Evolutionary conservation across 306 rosid species (phyloP).

Genomic region (Oemleria cerasiformis): DNA sequence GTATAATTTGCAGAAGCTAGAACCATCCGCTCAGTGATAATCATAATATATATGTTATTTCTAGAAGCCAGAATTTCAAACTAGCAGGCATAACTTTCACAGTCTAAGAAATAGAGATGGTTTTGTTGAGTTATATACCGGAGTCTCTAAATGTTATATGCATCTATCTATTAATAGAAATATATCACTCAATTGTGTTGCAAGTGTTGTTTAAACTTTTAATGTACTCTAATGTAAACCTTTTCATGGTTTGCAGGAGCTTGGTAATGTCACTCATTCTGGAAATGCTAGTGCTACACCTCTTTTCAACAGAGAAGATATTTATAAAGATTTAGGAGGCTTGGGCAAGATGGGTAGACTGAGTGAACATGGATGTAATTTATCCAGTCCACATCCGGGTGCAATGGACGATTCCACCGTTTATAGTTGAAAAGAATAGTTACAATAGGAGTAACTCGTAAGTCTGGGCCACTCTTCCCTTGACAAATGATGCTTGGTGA

Average conservation of each 20-base stretch:
- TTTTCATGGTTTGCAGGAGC: conserved; percentile 25
- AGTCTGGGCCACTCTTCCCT: too few species aligned
- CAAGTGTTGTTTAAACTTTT: neutral
- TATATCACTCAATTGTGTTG: too few species aligned
- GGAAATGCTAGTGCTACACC: conserved; percentile 15
- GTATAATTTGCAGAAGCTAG: neutral
- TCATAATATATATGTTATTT: neutral
- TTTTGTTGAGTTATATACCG: neutral
- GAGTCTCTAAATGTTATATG: neutral
- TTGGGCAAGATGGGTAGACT: conserved; percentile 16
- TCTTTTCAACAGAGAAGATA: conserved; percentile 15
- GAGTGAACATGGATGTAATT: conserved; percentile 11
- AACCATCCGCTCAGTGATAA: neutral
- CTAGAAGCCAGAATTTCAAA: neutral
- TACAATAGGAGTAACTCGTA: too few species aligned
- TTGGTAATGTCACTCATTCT: neutral
- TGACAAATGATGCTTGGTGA: neutral
- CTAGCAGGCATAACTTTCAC: neutral
- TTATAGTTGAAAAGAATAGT: too few species aligned
- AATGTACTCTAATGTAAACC: neutral
- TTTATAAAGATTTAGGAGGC: conserved; percentile 31
- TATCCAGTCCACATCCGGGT: conserved; percentile 13
- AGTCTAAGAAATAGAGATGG: neutral
- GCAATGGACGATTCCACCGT: too few species aligned
- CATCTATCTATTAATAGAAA: neutral